Percentiles rank a stretch among this genome's conserved stretches.
Conservation (phyloP, 257 asterid genomes). For the Solanum habrochaites region DNA sequence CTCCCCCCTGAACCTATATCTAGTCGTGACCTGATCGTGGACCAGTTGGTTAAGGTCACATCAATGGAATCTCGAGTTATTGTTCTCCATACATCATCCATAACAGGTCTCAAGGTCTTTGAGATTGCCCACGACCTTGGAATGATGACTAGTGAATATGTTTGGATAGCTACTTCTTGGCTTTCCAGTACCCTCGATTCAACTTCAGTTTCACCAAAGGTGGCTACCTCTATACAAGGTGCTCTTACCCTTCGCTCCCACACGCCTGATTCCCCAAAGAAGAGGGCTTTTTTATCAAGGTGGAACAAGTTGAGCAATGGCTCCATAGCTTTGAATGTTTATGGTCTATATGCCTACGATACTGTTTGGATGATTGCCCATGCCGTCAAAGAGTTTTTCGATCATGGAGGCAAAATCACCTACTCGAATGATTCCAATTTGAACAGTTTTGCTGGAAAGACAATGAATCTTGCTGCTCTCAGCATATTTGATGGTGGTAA, state of each 20-base stretch:
- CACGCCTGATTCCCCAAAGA: slow-evolving; percentile 44
- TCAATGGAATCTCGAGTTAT: slow-evolving; percentile 61
- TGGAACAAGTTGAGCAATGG: slow-evolving; percentile 56
- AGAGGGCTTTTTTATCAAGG: slow-evolving; percentile 34
- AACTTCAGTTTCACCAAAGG: slow-evolving; percentile 7
- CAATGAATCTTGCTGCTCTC: slow-evolving; percentile 43
- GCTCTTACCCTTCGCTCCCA: slow-evolving; percentile 56
- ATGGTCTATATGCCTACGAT: slow-evolving; percentile 71
- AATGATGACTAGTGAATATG: slow-evolving; percentile 68
- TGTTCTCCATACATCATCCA: slow-evolving; percentile 39
- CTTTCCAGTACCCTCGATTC: slow-evolving; percentile 65
- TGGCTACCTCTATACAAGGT: slow-evolving; percentile 43
- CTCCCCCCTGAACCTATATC: slow-evolving; percentile 41
- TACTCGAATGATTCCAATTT: slow-evolving; percentile 41
- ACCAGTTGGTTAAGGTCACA: slow-evolving; percentile 25
- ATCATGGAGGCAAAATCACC: slow-evolving; percentile 42
- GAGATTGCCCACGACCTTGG: slow-evolving; percentile 44
- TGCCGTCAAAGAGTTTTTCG: slow-evolving; percentile 45
- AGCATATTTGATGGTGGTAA: slow-evolving; percentile 59
- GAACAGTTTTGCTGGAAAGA: slow-evolving; percentile 19
- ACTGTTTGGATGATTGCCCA: slow-evolving; percentile 68
- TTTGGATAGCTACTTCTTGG: slow-evolving; percentile 83
- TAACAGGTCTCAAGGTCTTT: slow-evolving; percentile 39
- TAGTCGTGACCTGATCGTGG: slow-evolving; percentile 20
- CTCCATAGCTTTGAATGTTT: slow-evolving; percentile 45